Percentiles rank a stretch among this genome's conserved stretches.
These are phyloP conservation scores for Thelonectria olida DNA, from an alignment of 2,329 filamentous ascomycete species.

Conservation along the genomic window DNA sequence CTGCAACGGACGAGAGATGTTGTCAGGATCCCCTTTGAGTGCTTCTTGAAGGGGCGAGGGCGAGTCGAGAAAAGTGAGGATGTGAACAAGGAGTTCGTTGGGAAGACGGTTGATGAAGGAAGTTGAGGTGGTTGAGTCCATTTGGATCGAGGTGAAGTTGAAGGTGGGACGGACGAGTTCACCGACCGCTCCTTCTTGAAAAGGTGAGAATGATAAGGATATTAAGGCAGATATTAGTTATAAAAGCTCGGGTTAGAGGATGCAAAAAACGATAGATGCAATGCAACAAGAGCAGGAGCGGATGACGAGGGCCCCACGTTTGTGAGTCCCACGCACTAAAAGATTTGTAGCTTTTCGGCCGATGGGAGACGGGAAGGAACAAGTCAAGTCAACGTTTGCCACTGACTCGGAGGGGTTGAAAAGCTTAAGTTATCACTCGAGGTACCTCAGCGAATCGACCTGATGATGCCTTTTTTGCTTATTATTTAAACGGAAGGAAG, in stretches of 20 bases:
- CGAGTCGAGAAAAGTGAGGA: slow-evolving; percentile 64
- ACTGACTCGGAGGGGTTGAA: slow-evolving; percentile 16
- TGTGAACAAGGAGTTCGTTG: slow-evolving; percentile 67
- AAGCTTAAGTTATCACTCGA: slow-evolving; percentile 11
- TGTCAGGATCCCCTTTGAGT: slow-evolving; percentile 59
- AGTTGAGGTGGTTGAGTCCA: not conserved
- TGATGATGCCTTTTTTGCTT: slow-evolving; percentile 1
- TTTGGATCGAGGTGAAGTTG: not conserved
- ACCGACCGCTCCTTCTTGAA: slow-evolving; percentile 1
- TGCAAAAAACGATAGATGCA: not conserved
- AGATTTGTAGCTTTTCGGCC: slow-evolving; percentile 20
- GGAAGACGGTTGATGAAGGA: slow-evolving; percentile 56
- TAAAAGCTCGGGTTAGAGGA: slow-evolving; percentile 17
- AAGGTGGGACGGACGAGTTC: too few relatives aligned
- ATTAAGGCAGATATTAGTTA: too few relatives aligned
- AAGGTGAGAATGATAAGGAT: slow-evolving; percentile 8
- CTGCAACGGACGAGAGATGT: slow-evolving; percentile 40
- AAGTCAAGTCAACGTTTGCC: too few relatives aligned
- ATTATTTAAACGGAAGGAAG: not conserved
- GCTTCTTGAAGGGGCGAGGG: slow-evolving; percentile 58
- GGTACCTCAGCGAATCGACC: not conserved
- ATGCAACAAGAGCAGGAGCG: slow-evolving; percentile 4
- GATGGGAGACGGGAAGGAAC: slow-evolving; percentile 19
- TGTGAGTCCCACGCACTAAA: slow-evolving; percentile 12
- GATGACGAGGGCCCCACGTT: slow-evolving; percentile 23